These are phyloP conservation scores for Hippophae tibetana DNA, from an alignment of 306 rosid genomes.

Conservation along the genomic window DNA sequence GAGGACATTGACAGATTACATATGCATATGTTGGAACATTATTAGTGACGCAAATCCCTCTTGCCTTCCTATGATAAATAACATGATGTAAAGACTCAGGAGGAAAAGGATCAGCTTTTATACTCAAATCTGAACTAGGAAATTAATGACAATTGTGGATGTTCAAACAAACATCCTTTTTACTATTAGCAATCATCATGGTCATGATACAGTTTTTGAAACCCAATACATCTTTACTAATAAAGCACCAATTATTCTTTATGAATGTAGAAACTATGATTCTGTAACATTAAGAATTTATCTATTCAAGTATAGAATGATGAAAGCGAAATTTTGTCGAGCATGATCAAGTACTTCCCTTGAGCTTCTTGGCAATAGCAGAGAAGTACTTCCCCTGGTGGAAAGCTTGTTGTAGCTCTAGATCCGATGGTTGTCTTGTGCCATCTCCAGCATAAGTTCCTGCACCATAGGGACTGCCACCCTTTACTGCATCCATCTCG, in stretches of 20 bases:
- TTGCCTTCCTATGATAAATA: too few relatives aligned
- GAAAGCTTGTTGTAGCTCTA: slow-evolving; percentile 82
- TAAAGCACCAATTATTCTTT: slow-evolving; percentile 28
- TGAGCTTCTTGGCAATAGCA: slow-evolving; percentile 73
- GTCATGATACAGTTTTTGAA: slow-evolving; percentile 11
- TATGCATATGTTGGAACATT: too few relatives aligned
- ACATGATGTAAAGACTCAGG: too few relatives aligned
- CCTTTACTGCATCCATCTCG: slow-evolving; percentile 75
- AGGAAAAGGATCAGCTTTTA: too few relatives aligned
- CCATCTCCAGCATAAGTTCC: slow-evolving; percentile 88
- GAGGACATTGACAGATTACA: too few relatives aligned
- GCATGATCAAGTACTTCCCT: slow-evolving; percentile 45
- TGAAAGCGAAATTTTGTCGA: slow-evolving; percentile 9
- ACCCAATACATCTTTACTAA: slow-evolving; percentile 13
- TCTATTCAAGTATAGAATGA: slow-evolving; percentile 21
- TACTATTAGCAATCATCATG: not conserved
- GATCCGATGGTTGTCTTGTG: slow-evolving; percentile 68
- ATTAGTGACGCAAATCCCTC: too few relatives aligned
- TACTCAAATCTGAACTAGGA: too few relatives aligned
- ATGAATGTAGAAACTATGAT: slow-evolving; percentile 18
- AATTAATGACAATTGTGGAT: too few relatives aligned
- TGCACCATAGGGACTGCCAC: slow-evolving; percentile 85
- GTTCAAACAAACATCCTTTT: too few relatives aligned
- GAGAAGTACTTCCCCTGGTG: slow-evolving; percentile 90
- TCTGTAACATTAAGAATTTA: slow-evolving; percentile 15